phyloP scores from a whole-genome alignment of 1,284 basidiomycete species.

The Apiotrichum gamsii region DNA sequence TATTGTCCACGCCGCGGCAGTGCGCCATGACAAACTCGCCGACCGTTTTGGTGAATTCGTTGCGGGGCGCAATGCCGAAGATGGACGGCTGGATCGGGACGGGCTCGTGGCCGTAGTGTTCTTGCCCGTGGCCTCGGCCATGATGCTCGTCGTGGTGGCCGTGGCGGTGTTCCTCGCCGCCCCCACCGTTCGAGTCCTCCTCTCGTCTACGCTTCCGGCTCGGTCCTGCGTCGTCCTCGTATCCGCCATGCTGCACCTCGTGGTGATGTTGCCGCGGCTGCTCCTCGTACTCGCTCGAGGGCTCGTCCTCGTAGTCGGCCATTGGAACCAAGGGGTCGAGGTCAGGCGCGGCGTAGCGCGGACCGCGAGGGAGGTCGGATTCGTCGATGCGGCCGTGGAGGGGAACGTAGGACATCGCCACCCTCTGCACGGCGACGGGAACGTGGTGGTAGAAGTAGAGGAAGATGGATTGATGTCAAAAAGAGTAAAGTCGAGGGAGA shows the following conservation, averaged over 20 bases:
- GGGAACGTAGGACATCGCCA: slow-evolving; percentile 27
- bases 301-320: slow-evolving; percentile 4
- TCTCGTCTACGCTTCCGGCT: slow-evolving; percentile 30
- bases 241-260: no score
- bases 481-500: not conserved
- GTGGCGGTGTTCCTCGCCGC: not conserved
- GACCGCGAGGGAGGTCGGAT: slow-evolving; percentile 9
- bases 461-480: not conserved
- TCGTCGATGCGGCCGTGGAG: slow-evolving; percentile 28
- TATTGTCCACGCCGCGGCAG: slow-evolving; percentile 44
- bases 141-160: not conserved
- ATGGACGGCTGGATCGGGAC: slow-evolving; percentile 67
- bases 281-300: no score
- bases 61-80: slow-evolving; percentile 83
- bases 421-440: no score
- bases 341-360: slow-evolving; percentile 37
- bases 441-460: not conserved
- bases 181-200: not conserved
- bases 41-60: slow-evolving; percentile 86
- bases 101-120: not conserved
- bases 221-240: slow-evolving; percentile 14
- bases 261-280: no score
- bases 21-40: slow-evolving; percentile 70
- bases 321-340: slow-evolving; percentile 15
- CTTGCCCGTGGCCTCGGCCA: not conserved